These are phyloP conservation scores for Holtermanniella nyarrowii DNA, from an alignment of 768 basidiomycete species.

Conservation along the genomic window DNA sequence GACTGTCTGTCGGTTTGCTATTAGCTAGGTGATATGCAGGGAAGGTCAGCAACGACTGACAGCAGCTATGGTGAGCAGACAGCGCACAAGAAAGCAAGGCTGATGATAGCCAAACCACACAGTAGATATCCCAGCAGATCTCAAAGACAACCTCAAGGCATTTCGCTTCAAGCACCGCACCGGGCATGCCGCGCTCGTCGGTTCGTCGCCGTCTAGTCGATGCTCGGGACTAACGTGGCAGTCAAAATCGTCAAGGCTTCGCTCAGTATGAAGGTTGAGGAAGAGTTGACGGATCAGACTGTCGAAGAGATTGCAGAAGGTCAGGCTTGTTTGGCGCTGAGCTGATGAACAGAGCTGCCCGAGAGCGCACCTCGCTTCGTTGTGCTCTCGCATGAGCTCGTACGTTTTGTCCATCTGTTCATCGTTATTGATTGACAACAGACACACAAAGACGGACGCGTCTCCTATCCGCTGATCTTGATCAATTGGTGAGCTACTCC, in stretches of 20 bases:
- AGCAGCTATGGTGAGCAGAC: not conserved
- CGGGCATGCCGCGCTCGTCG: conserved; percentile 52
- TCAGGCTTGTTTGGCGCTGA: conserved; percentile 30
- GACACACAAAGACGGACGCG: conserved; percentile 68
- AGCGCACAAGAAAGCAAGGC: not conserved
- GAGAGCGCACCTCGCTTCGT: conserved; percentile 80
- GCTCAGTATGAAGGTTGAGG: conserved; percentile 72
- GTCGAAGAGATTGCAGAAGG: conserved; percentile 84
- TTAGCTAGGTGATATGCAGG: too few species aligned
- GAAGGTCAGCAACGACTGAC: not conserved
- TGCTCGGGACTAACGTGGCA: not conserved
- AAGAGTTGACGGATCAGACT: conserved; percentile 62
- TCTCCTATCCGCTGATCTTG: conserved; percentile 71
- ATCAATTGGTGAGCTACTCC: conserved; percentile 56
- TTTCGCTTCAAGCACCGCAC: conserved; percentile 64
- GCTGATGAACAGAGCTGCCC: conserved; percentile 56
- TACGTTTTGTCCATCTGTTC: conserved; percentile 5
- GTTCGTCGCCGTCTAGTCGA: conserved; percentile 14
- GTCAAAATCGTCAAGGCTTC: conserved; percentile 83
- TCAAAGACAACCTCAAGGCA: conserved; percentile 71
- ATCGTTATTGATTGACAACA: not conserved
- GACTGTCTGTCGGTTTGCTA: too few species aligned
- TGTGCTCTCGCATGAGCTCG: conserved; percentile 68
- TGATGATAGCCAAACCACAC: conserved; percentile 42
- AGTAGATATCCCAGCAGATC: conserved; percentile 71